Evolutionary conservation across 2,329 filamentous ascomycete genomes (phyloP), one percentile per base, ranked within the genome.

Genomic region (Leptosphaerulina australis): DNA sequence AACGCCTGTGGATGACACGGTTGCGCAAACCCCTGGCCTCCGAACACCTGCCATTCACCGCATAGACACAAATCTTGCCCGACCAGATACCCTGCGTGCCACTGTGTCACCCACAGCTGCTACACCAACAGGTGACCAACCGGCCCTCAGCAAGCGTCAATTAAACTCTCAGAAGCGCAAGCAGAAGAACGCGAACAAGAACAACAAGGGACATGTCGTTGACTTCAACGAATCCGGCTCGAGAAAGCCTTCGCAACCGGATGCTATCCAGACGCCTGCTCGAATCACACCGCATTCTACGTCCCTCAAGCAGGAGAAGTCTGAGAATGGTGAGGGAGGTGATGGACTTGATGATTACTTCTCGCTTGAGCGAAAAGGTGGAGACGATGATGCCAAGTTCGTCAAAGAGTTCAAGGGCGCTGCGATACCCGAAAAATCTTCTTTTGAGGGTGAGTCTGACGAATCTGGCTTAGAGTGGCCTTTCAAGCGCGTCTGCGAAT

Each of bases 371-470:
- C 84, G 91, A 40, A 79, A 83, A 25, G 87, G 89, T 33, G 81
- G 88, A 3, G 92, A 97, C 55, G 94, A 99, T 68, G 90, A 96
- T 37, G 86, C 86, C 4, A 97, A 97, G 69, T 85, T 99, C 12
- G 88, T 97, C 20, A 90, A 91, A 34, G 94, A 99, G 67, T 97
- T 96, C 79, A 97, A 97, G 71, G 95, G 94, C 3, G 83, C 87
- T 1, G 77, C 86, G 3, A 78, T 90, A 8, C 85, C 89, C 2
- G 90, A 96, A 68, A 94, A 96, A 70, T 91, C 93, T 0, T 84
- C 94, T 48, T 82, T 97, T 49, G 86, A 96, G 69, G 81, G 85
- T 2, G 90, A 95, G 50, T 83, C 88, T 11, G 84, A 88, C 59
- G 82, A 89, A 50, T 84, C 93, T 63, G 91, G 91, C 2, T 80